phyloP scores from a whole-genome alignment of 352 stramenopile genomes.

The Blastocystis sp. region DNA sequence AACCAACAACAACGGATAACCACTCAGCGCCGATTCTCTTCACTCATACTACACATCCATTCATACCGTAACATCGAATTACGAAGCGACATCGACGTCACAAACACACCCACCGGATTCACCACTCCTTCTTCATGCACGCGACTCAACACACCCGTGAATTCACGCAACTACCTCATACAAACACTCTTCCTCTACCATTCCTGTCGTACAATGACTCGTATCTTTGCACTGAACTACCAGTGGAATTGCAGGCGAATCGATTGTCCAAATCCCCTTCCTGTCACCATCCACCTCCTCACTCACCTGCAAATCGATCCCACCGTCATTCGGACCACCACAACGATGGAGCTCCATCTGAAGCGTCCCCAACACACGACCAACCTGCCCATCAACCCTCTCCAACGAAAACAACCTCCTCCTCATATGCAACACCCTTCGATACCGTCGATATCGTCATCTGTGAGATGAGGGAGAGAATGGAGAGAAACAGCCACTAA shows the following conservation, averaged over 20 bases:
- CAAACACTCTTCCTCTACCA: neutral
- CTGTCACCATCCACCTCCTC: neutral
- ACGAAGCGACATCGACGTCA: neutral
- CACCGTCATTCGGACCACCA: neutral
- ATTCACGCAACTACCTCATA: neutral
- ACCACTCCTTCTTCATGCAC: neutral
- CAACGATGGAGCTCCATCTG: neutral
- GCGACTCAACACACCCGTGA: neutral
- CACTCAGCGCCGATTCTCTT: conserved; percentile 4
- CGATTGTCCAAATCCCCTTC: neutral
- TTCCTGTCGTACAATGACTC: neutral
- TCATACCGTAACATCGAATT: neutral
- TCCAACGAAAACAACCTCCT: neutral
- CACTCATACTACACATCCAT: neutral
- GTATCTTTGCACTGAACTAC: conserved; percentile 21
- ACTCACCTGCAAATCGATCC: conserved; percentile 2
- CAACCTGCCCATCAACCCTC: neutral
- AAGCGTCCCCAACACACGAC: neutral
- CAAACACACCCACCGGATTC: neutral
- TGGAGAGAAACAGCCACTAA: neutral
- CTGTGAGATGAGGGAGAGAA: neutral
- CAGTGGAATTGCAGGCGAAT: neutral
- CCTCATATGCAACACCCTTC: neutral
- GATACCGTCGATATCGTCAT: neutral
- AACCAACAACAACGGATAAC: neutral